phyloP scores from a whole-genome alignment of 495 filamentous ascomycete genomes.

The Penicillium bovifimosum region DNA sequence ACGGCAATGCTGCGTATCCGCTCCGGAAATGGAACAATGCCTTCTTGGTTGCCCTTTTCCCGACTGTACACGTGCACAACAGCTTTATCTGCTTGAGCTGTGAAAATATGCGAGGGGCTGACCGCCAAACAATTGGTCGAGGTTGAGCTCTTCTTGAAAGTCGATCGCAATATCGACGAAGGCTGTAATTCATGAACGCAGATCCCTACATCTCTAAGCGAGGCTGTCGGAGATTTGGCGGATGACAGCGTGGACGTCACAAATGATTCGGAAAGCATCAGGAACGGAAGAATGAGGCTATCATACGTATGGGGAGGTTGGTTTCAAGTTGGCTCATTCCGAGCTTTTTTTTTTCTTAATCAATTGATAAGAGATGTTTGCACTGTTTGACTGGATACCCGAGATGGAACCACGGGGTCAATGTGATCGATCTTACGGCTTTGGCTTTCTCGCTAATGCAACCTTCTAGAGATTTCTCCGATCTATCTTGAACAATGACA shows the following conservation, averaged over 20 bases:
- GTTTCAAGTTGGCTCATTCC: slow-evolving; percentile 7
- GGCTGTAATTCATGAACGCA: slow-evolving; percentile 80
- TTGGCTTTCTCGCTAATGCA: slow-evolving; percentile 2
- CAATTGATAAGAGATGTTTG: slow-evolving; percentile 38
- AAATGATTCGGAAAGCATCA: slow-evolving; percentile 79
- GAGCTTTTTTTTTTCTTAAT: slow-evolving; percentile 29
- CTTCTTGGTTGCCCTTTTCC: slow-evolving; percentile 78
- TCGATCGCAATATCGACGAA: slow-evolving; percentile 58
- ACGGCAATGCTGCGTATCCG: slow-evolving; percentile 68
- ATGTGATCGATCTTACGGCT: not conserved
- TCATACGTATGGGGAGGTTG: slow-evolving; percentile 16
- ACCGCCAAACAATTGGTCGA: slow-evolving; percentile 72
- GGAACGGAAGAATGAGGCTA: slow-evolving; percentile 19
- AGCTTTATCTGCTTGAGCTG: slow-evolving; percentile 85
- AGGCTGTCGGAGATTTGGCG: slow-evolving; percentile 56
- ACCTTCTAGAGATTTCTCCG: not conserved
- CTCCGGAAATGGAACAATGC: slow-evolving; percentile 78
- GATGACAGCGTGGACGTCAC: slow-evolving; percentile 66
- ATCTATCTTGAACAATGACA: not conserved
- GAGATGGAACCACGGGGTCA: slow-evolving; percentile 1
- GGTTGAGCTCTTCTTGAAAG: slow-evolving; percentile 91
- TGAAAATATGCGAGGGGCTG: slow-evolving; percentile 79
- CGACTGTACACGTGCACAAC: slow-evolving; percentile 87
- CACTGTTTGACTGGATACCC: slow-evolving; percentile 29
- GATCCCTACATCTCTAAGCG: slow-evolving; percentile 73